phyloP scores from a whole-genome alignment of 768 basidiomycete genomes.

The Suillus lakei region DNA sequence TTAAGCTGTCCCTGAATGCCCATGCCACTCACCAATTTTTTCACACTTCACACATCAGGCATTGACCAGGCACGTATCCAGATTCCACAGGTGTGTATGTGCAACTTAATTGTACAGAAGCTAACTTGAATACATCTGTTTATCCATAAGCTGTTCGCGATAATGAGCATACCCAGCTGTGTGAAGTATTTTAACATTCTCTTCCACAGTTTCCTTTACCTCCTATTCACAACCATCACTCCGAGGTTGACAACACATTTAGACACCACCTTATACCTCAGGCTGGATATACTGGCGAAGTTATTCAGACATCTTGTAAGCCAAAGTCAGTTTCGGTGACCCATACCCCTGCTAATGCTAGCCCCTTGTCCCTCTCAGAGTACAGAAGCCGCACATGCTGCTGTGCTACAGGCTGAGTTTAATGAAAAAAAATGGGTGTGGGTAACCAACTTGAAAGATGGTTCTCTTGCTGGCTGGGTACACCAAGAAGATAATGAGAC shows the following conservation, averaged over 20 bases:
- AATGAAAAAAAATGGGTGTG: slow-evolving; percentile 99
- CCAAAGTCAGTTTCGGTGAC: background rate
- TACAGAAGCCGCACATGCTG: slow-evolving; percentile 80
- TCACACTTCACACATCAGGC: too few species aligned
- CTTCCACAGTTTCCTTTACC: background rate
- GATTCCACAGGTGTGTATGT: too few species aligned
- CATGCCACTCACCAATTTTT: too few species aligned
- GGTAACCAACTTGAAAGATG: slow-evolving; percentile 91
- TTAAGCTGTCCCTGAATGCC: too few species aligned
- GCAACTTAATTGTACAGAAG: too few species aligned
- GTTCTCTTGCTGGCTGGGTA: slow-evolving; percentile 95
- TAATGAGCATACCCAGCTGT: background rate
- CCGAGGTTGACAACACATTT: background rate
- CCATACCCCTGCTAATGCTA: slow-evolving; percentile 43
- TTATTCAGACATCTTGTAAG: background rate
- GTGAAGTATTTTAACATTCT: background rate
- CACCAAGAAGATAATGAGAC: slow-evolving; percentile 83
- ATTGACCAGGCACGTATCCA: too few species aligned
- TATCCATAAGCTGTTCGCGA: too few species aligned
- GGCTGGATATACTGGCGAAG: background rate
- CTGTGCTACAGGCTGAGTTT: slow-evolving; percentile 92
- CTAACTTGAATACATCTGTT: too few species aligned
- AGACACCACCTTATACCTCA: background rate
- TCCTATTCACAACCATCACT: background rate
- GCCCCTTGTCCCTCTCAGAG: slow-evolving; percentile 52